These are phyloP conservation scores for Cucurbita moschata DNA, from an alignment of 306 rosid species.

Conservation along the genomic window DNA sequence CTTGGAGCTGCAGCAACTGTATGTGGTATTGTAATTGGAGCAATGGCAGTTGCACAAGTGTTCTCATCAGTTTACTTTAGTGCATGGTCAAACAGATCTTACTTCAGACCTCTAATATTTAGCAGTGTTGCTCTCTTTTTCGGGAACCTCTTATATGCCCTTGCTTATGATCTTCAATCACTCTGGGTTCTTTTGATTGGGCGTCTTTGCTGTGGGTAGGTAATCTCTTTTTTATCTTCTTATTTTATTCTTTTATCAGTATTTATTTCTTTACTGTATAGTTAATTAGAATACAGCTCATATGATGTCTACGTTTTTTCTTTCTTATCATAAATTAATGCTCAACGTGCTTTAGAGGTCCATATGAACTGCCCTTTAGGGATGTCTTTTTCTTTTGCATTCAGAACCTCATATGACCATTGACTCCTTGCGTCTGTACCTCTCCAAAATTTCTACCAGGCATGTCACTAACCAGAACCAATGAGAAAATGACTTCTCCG, in stretches of 20 bases:
- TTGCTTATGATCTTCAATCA: slow-evolving; percentile 73
- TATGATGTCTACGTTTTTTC: neutral
- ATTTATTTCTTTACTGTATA: neutral
- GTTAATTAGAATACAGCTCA: slow-evolving; percentile 1
- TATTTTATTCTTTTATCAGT: neutral
- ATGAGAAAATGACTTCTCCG: neutral
- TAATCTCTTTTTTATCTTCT: slow-evolving; percentile 13
- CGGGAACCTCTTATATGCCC: slow-evolving; percentile 74
- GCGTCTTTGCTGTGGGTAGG: slow-evolving; percentile 94
- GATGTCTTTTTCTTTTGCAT: neutral
- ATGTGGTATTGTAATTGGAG: slow-evolving; percentile 92
- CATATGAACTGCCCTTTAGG: neutral
- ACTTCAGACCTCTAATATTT: slow-evolving; percentile 87
- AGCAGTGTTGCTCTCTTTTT: slow-evolving; percentile 71
- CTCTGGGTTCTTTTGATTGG: slow-evolving; percentile 88
- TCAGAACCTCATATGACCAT: neutral
- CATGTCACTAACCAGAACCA: neutral
- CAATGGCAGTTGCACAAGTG: slow-evolving; percentile 98
- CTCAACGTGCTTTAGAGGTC: neutral
- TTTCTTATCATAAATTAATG: neutral
- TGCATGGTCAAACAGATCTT: slow-evolving; percentile 96
- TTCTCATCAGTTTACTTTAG: slow-evolving; percentile 96
- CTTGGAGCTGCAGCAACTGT: slow-evolving; percentile 99
- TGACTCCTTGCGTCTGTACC: neutral
- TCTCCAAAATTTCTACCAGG: neutral